These are phyloP conservation scores for Skeletonema menzelii DNA, from an alignment of 108 stramenopile genomes.

Conservation along the genomic window DNA sequence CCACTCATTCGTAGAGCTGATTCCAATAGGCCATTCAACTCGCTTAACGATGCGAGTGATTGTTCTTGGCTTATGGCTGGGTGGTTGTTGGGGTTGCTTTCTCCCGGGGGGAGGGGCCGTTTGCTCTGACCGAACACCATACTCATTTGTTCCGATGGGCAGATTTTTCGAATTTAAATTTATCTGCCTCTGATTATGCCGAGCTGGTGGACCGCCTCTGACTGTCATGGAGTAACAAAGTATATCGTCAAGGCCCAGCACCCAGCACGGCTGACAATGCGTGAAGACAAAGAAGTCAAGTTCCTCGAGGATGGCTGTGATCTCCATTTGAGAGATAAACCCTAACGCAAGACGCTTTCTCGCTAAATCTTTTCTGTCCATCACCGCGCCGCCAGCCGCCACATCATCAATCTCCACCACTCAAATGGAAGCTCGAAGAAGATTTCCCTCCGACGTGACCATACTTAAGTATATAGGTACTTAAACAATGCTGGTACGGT, in stretches of 20 bases:
- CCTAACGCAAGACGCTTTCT: background rate
- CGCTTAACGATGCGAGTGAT: constrained; percentile 15
- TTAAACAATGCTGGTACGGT: constrained; percentile 3
- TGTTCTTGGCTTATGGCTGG: background rate
- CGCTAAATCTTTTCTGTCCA: background rate
- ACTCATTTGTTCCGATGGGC: background rate
- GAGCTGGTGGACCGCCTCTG: too few species aligned
- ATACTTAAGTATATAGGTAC: too few species aligned
- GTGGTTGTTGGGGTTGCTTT: background rate
- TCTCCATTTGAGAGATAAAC: too few species aligned
- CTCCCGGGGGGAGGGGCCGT: background rate
- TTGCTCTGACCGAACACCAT: background rate
- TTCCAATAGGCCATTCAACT: constrained; percentile 36
- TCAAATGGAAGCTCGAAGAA: background rate
- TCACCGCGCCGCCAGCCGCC: background rate
- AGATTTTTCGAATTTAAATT: too few species aligned
- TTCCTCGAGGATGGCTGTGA: background rate
- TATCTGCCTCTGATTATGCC: too few species aligned
- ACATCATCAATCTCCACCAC: background rate
- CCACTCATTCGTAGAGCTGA: constrained; percentile 40
- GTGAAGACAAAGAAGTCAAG: background rate
- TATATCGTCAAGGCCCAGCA: too few species aligned
- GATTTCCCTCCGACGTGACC: background rate
- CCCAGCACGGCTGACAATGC: too few species aligned
- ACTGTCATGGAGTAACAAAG: too few species aligned